Percentiles rank a stretch among this genome's conserved stretches.
These are phyloP conservation scores for Berkeleyomyces basicola DNA, from an alignment of 2,329 filamentous ascomycete species.

Conservation along the genomic window DNA sequence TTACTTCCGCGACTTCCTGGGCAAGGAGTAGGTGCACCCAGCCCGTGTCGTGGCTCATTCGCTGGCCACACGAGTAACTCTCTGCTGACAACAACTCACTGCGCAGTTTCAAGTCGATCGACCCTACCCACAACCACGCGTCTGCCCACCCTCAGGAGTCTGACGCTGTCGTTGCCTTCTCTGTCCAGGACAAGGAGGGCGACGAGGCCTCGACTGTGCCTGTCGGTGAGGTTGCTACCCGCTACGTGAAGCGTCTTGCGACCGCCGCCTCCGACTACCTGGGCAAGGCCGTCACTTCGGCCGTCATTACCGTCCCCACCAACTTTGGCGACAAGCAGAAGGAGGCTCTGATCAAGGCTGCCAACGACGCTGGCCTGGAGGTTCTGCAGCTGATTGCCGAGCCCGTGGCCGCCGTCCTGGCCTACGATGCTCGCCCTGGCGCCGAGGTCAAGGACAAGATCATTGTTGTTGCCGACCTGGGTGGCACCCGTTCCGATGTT, in stretches of 20 bases:
- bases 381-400: constrained; percentile 87
- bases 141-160: constrained; percentile 75
- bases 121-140: constrained; percentile 85
- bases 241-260: constrained; percentile 69
- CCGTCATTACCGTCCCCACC: constrained; percentile 84
- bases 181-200: constrained; percentile 54
- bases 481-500: constrained; percentile 83
- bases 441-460: constrained; percentile 67
- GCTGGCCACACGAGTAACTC: background rate
- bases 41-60: background rate
- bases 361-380: constrained; percentile 67
- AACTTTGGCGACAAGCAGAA: constrained; percentile 84
- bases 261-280: constrained; percentile 79
- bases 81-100: background rate
- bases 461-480: constrained; percentile 79
- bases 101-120: constrained; percentile 71
- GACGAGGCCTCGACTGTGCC: constrained; percentile 44
- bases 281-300: constrained; percentile 85
- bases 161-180: constrained; percentile 60
- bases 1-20: constrained; percentile 90
- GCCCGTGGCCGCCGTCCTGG: constrained; percentile 72
- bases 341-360: constrained; percentile 59
- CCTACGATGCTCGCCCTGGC: constrained; percentile 77
- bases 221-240: constrained; percentile 66
- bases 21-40: constrained; percentile 55